phyloP scores from a whole-genome alignment of 768 basidiomycete species.

The Polyporus arcularius region DNA sequence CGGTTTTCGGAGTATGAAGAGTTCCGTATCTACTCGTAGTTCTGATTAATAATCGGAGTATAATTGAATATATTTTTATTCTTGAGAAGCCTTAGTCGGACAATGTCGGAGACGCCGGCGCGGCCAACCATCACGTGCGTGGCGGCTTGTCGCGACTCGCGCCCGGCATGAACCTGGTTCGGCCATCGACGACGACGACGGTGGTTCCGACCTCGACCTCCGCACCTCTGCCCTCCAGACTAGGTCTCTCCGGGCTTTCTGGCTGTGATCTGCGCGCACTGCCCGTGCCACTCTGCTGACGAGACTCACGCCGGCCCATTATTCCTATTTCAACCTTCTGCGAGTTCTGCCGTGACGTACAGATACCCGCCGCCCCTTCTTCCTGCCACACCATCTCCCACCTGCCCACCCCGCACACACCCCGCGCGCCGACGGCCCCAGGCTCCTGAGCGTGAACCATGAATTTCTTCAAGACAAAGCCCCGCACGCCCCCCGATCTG shows the following conservation, averaged over 20 bases:
- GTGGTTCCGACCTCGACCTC: too few species aligned
- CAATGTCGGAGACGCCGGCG: too few species aligned
- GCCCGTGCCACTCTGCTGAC: slow-evolving; percentile 6
- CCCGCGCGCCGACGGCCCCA: not conserved
- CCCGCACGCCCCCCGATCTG: slow-evolving; percentile 84
- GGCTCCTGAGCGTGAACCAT: slow-evolving; percentile 40
- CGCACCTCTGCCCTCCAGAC: too few species aligned
- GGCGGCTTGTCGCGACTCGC: too few species aligned
- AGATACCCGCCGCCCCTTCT: slow-evolving; percentile 10
- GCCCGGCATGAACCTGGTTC: too few species aligned
- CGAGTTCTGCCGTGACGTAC: slow-evolving; percentile 24
- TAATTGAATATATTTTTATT: too few species aligned
- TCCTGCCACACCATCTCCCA: not conserved
- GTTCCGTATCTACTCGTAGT: too few species aligned
- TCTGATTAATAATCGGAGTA: too few species aligned
- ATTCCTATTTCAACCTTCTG: slow-evolving; percentile 21
- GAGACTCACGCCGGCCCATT: slow-evolving; percentile 5
- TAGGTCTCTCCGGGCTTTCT: not conserved
- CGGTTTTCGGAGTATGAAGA: too few species aligned
- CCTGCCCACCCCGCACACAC: not conserved
- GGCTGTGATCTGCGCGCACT: not conserved
- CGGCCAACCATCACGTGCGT: too few species aligned
- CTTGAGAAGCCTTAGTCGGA: too few species aligned
- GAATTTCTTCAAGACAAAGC: slow-evolving; percentile 97
- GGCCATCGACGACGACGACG: too few species aligned